Conservation (phyloP, 1,284 basidiomycete genomes). For the Heterobasidion irregulare region DNA sequence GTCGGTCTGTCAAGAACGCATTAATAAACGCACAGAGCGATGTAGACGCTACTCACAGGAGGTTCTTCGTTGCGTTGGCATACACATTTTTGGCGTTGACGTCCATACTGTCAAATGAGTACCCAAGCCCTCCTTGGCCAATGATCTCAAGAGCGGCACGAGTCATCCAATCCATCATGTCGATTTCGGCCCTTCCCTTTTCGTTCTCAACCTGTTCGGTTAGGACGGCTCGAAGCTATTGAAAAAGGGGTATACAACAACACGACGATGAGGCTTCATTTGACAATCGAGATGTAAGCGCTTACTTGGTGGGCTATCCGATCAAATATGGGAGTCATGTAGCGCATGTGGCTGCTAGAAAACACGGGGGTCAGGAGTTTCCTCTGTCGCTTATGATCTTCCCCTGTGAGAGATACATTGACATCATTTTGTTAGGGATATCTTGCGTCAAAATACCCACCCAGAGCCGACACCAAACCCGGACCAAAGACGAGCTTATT, state of each 20-base stretch:
- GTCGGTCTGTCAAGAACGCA: slow-evolving; percentile 12
- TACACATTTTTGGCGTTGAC: slow-evolving; percentile 21
- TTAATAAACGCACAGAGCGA: neutral
- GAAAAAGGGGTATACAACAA: neutral
- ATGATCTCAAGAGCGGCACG: slow-evolving; percentile 25
- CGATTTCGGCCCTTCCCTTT: slow-evolving; percentile 15
- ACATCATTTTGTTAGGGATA: neutral
- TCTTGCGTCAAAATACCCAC: neutral
- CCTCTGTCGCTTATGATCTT: neutral
- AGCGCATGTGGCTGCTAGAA: neutral
- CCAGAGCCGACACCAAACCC: neutral
- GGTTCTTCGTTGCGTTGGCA: slow-evolving; percentile 19
- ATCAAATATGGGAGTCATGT: slow-evolving; percentile 2
- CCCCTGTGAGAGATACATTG: neutral
- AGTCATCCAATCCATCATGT: slow-evolving; percentile 30
- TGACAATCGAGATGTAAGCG: too few species aligned
- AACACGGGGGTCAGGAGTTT: slow-evolving; percentile 1
- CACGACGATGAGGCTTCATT: neutral
- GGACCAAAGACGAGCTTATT: neutral
- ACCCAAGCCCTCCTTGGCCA: slow-evolving; percentile 26
- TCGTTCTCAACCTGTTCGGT: slow-evolving; percentile 3
- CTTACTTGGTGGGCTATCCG: neutral
- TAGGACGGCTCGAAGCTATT: neutral
- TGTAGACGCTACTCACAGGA: slow-evolving; percentile 16
- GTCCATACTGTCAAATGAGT: slow-evolving; percentile 25